Percentiles rank a stretch among this genome's conserved stretches.
These are phyloP conservation scores for Pseudonitzschia multiseries DNA, from an alignment of 108 stramenopile genomes.

Conservation along the genomic window DNA sequence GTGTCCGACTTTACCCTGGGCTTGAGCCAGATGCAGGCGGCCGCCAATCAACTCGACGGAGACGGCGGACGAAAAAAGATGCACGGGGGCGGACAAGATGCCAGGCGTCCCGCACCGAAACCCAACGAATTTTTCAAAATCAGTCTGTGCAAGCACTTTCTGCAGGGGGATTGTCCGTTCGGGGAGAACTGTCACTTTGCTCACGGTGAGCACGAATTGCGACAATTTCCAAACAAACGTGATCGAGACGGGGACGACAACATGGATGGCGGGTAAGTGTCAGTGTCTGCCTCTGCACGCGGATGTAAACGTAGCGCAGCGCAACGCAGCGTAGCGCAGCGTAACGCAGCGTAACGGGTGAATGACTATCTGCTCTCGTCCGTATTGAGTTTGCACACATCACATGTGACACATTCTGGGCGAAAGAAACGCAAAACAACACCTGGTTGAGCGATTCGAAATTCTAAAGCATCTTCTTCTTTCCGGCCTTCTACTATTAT, in stretches of 20 bases:
- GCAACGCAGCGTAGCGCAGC: too few relatives aligned
- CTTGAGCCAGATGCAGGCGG: slow-evolving; percentile 85
- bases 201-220: slow-evolving; percentile 80
- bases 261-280: background rate
- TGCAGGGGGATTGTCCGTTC: slow-evolving; percentile 90
- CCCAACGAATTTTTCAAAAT: slow-evolving; percentile 92
- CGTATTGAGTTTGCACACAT: background rate
- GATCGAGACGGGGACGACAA: slow-evolving; percentile 14
- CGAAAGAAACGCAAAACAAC: too few relatives aligned
- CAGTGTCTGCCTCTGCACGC: too few relatives aligned
- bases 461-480: background rate
- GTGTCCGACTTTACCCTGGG: slow-evolving; percentile 90
- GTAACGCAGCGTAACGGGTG: too few relatives aligned
- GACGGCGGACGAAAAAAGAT: slow-evolving; percentile 40
- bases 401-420: too few relatives aligned
- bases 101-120: slow-evolving; percentile 71
- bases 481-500: background rate
- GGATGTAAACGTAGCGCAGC: too few relatives aligned
- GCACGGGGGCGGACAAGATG: slow-evolving; percentile 3
- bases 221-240: slow-evolving; percentile 55
- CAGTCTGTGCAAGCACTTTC: slow-evolving; percentile 85
- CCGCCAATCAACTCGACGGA: slow-evolving; percentile 49
- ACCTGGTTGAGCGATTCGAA: background rate
- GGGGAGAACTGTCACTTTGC: slow-evolving; percentile 84
- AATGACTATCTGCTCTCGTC: background rate